These are phyloP conservation scores for Pichia sp. DNA, from an alignment of 1,139 yeast genomes.

Conservation along the genomic window DNA sequence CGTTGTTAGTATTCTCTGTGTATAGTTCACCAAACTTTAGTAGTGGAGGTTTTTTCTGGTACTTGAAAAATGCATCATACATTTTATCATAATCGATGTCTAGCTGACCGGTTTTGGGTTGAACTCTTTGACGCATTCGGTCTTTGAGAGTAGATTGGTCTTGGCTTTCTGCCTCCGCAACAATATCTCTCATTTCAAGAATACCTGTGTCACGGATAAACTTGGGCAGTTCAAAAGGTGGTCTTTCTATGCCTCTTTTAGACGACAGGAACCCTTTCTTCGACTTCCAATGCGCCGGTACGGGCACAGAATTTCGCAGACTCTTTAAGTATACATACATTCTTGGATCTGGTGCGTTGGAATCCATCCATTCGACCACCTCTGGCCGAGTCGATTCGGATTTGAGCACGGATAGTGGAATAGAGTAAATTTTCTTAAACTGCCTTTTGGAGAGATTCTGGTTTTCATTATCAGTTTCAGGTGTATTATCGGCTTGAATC, in stretches of 20 bases:
- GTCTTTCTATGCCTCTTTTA: slow-evolving; percentile 60
- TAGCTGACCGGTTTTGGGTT: slow-evolving; percentile 79
- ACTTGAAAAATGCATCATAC: slow-evolving; percentile 80
- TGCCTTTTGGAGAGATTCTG: slow-evolving; percentile 30
- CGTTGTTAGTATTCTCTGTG: slow-evolving; percentile 11
- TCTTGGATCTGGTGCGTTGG: slow-evolving; percentile 74
- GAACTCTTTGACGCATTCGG: slow-evolving; percentile 74
- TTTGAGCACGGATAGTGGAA: slow-evolving; percentile 65
- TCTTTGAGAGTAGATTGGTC: slow-evolving; percentile 41
- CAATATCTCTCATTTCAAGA: slow-evolving; percentile 70
- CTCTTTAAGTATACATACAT: slow-evolving; percentile 59
- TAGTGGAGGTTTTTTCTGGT: slow-evolving; percentile 66
- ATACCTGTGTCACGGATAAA: slow-evolving; percentile 82
- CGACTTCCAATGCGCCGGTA: slow-evolving; percentile 80
- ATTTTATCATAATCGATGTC: slow-evolving; percentile 82
- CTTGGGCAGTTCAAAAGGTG: slow-evolving; percentile 70
- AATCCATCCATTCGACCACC: slow-evolving; percentile 79
- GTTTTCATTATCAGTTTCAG: background rate
- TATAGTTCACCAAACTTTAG: slow-evolving; percentile 68
- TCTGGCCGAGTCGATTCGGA: slow-evolving; percentile 56
- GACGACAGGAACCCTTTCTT: slow-evolving; percentile 75
- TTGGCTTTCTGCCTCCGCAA: slow-evolving; percentile 29
- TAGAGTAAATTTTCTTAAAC: slow-evolving; percentile 40
- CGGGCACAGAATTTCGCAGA: slow-evolving; percentile 59
- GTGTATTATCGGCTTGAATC: background rate